Percentiles rank a stretch among this genome's conserved stretches.
Conservation (phyloP, 2,329 filamentous ascomycete genomes). For the Chaetothyriales sp. region DNA sequence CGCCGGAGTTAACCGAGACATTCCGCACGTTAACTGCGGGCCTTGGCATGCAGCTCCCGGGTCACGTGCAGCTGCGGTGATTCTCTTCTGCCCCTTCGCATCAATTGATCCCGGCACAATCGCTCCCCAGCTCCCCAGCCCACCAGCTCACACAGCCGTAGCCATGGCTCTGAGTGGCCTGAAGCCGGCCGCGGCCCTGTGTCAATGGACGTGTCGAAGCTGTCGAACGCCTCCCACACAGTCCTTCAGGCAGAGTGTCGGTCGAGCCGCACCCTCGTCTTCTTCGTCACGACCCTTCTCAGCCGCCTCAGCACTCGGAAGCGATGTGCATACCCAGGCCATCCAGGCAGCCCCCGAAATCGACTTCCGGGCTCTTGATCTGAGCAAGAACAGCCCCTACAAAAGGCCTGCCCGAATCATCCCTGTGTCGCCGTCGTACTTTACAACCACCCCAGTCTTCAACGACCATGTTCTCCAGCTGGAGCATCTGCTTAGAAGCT, state of each 20-base stretch:
- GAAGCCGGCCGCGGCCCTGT: background rate
- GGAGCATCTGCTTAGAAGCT: constrained; percentile 56
- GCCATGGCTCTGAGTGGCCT: background rate
- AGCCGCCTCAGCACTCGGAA: constrained; percentile 6
- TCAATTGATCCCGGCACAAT: too few relatives aligned
- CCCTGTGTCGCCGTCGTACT: constrained; percentile 84
- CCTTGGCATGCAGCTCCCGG: background rate
- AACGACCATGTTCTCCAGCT: constrained; percentile 71
- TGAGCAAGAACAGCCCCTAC: background rate
- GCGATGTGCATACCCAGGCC: constrained; percentile 20
- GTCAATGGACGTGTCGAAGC: background rate
- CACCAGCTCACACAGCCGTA: background rate
- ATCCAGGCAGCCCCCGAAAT: constrained; percentile 31
- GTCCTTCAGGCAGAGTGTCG: background rate
- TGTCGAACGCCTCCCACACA: background rate
- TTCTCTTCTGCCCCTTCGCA: background rate
- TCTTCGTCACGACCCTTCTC: background rate
- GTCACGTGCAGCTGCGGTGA: background rate
- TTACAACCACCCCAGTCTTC: constrained; percentile 72
- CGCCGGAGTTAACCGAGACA: background rate
- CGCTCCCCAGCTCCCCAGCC: too few relatives aligned
- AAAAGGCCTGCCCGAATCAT: constrained; percentile 53
- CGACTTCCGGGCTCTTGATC: constrained; percentile 21
- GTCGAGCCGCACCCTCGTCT: too few relatives aligned
- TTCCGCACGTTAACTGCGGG: background rate